A percentile compares a stretch with the other conserved stretches of the same genome.
Evolutionary conservation across 2,329 filamentous ascomycete species (phyloP).

Genomic region (Dactylonectria estremocensis): DNA sequence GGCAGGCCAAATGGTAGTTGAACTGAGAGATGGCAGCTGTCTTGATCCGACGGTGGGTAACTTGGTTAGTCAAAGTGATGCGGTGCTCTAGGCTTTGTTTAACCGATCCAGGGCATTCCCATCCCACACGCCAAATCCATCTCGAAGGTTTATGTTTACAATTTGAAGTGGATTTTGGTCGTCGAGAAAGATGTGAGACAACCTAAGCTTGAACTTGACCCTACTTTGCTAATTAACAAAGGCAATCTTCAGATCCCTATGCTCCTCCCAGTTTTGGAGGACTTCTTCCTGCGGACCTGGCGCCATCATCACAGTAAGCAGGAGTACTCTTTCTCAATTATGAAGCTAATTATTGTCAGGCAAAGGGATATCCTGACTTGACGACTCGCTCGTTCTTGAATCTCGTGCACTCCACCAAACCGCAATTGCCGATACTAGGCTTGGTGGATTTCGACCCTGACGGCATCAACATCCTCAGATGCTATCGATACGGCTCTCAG

Average conservation of each 20-base stretch:
- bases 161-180: constrained; percentile 76
- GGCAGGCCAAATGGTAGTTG: constrained; percentile 69
- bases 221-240: constrained; percentile 52
- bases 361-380: constrained; percentile 87
- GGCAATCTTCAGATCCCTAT: constrained; percentile 83
- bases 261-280: constrained; percentile 69
- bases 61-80: constrained; percentile 41
- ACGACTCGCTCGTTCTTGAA: constrained; percentile 77
- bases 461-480: constrained; percentile 80
- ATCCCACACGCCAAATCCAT: constrained; percentile 71
- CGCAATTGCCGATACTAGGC: constrained; percentile 70
- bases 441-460: constrained; percentile 85
- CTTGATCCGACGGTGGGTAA: constrained; percentile 52
- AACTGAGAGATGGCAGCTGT: constrained; percentile 60
- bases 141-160: constrained; percentile 63
- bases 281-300: constrained; percentile 67
- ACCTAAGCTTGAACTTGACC: no score
- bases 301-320: constrained; percentile 76
- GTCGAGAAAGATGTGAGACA: constrained; percentile 81
- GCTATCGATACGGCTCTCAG: constrained; percentile 80
- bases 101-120: constrained; percentile 66
- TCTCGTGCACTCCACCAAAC: constrained; percentile 62
- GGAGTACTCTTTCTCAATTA: fast-evolving
- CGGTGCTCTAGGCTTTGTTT: constrained; percentile 8
- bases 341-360: constrained; percentile 61